Base-by-base conservation (phyloP, 2,329 filamentous ascomycete species). In the Fusarium sp. region DNA sequence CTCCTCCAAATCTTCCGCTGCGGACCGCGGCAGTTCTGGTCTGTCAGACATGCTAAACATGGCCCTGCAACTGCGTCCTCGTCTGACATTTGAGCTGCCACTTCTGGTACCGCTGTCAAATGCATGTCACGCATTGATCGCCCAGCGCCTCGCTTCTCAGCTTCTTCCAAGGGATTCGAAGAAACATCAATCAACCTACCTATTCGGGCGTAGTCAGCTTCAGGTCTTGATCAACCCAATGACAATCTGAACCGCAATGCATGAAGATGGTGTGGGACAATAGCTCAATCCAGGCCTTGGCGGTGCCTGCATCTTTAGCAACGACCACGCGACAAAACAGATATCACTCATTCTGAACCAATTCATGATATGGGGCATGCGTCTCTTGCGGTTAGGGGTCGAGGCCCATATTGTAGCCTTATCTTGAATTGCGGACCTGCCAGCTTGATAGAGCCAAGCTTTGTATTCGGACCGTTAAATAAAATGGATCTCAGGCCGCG, bases 91-190 rank as follows among this genome's bases (percentile, higher is more conserved):
- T 15, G 23, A 59, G 32, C 60, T 64, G 53, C 61, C 52, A 48
- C 39, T 65, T 53, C 35, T 64, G 41, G 45, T 56, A 37, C 40
- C 11, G 25, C 32, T 43, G 37, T 45, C 43, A 33, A 49, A 45
- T 35, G 35, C 35, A 62, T 65, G 61, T 53, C 52, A 35, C 46
- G 53, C 61, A 64, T 64, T 59, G 61, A 62, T 58, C 61, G 46
- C 48, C 56, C 10, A 44, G 59, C 50, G 61, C 60, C 61, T 65
- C 13, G 52, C 58, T 41, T 64, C 40, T 64, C 61, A 64, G 61
- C 61, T 64, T n/a, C 45, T 52, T 44, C 53, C 46, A 65, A 48
- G 46, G 59, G 35, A 23, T 63, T 63, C 58, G 27, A 50, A 25
- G 40, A 59, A 39, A 27, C 46, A 44, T 52, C 60, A 59, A 15